Evolutionary conservation across 2,329 filamentous ascomycete species (phyloP).

Genomic region (Allantophomopsis lycopodina): DNA sequence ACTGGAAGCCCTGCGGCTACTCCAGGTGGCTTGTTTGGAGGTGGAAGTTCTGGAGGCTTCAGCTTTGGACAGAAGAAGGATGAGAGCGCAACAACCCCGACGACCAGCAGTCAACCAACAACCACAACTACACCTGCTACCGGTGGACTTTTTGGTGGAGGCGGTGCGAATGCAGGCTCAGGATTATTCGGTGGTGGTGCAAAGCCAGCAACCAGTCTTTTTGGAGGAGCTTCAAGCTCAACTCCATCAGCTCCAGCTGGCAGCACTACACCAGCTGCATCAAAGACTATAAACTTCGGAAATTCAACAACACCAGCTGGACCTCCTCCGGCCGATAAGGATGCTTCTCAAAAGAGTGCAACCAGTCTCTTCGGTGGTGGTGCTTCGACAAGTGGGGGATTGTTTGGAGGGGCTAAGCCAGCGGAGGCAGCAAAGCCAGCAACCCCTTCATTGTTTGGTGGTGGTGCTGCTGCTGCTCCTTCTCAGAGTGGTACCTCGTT

Average conservation of each 20-base stretch:
- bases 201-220: constrained; percentile 2
- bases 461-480: constrained; percentile 4
- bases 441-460: background rate
- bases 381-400: constrained; percentile 1
- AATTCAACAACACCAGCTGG: constrained; percentile 19
- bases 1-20: constrained; percentile 1
- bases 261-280: constrained; percentile 13
- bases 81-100: background rate
- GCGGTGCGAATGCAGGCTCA: no score
- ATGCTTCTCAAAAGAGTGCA: constrained; percentile 4
- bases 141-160: background rate
- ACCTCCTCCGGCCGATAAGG: constrained; percentile 13
- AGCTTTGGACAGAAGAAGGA: constrained; percentile 6
- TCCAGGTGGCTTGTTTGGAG: constrained; percentile 9
- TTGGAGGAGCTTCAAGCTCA: constrained; percentile 3
- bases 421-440: constrained; percentile 3
- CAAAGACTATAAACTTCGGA: constrained; percentile 8
- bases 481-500: background rate
- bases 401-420: constrained; percentile 4
- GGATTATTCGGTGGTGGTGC: constrained; percentile 2
- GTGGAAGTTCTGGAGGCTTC: constrained; percentile 2
- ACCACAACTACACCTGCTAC: background rate
- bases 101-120: background rate
- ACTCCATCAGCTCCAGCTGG: constrained; percentile 10
- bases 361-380: constrained; percentile 8